These are phyloP conservation scores for Diplosphaera chodatii DNA, from an alignment of 139 green algal genomes.

Conservation along the genomic window DNA sequence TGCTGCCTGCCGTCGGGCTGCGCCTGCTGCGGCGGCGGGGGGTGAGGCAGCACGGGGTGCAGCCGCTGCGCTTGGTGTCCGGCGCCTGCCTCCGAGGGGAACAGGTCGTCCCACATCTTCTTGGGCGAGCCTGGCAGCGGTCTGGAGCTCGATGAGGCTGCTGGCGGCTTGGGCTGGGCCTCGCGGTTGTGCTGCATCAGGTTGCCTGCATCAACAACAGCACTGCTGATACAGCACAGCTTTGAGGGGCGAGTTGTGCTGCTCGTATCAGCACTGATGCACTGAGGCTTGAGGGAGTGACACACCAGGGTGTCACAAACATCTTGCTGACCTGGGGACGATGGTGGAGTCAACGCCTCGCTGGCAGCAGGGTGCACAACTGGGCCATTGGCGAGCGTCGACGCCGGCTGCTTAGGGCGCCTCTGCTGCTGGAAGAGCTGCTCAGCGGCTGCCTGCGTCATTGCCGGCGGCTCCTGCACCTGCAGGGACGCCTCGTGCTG, in stretches of 20 bases:
- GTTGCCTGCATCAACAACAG: background rate
- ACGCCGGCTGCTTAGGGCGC: too few relatives aligned
- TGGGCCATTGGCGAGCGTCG: too few relatives aligned
- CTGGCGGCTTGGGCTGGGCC: background rate
- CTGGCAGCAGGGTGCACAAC: too few relatives aligned
- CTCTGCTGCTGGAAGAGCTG: background rate
- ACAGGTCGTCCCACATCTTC: constrained; percentile 1
- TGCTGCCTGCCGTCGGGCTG: background rate
- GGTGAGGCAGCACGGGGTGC: background rate
- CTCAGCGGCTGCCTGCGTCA: background rate
- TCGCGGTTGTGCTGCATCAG: background rate
- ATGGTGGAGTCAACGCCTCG: too few relatives aligned
- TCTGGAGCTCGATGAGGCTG: background rate
- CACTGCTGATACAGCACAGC: too few relatives aligned
- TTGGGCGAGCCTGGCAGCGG: background rate
- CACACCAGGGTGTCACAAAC: too few relatives aligned
- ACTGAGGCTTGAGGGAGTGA: too few relatives aligned
- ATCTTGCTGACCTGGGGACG: too few relatives aligned
- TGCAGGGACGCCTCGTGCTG: background rate
- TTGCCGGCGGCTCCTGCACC: background rate
- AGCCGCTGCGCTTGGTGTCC: background rate
- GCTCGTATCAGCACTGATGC: too few relatives aligned
- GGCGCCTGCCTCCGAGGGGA: background rate
- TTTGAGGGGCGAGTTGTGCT: too few relatives aligned
- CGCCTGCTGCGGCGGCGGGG: too few relatives aligned